Evolutionary conservation across 805 yeast genomes (phyloP), one percentile per base, ranked within the genome.

Genomic region (Wickerhamiella kazuoi): DNA sequence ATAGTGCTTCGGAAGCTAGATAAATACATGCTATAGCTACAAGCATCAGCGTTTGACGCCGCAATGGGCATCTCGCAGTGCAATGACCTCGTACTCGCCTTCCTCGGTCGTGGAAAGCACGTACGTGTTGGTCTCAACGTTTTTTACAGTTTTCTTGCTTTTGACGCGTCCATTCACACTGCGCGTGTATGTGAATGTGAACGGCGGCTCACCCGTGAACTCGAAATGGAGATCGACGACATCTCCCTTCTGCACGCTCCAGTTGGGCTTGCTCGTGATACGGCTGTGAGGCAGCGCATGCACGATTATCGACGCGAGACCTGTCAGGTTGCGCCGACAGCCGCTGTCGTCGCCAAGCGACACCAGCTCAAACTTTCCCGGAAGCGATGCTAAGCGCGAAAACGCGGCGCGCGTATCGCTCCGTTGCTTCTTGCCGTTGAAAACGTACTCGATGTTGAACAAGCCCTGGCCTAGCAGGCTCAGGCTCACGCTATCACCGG

Each of bases 221-320:
- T 73, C 69, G 60, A 90, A 87, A 2, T 69, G 69, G 36, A 90
- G 74, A 53, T 84, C 94, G 1, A 93, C 86, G 51, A 79, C 81
- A 47, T 90, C 98, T 35, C 97, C 98, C 54, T 83, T 93, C 51
- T 84, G 93, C 33, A 90, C 80, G 55, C 82, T 87, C 51, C 76
- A 86, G 41, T 76, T 71, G n/a, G 94, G 94, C 50, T 42, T 39
- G 26, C 77, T 80, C 19, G 77, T 71, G 14, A 87, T 75, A 43
- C 78, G 84, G 14, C 87, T 95, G 0, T 94, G 76, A 21, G 81
- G 81, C 29, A 71, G 62, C n/a, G 67, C 70, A 46, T 72, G 79
- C 17, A 74, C 60, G 0, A 47, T 50, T 13, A 67, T 56, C 3
- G 62, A 46, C 7, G 65, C 47, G 15, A 50, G 56, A 5, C 62